Evolutionary conservation across 1,284 basidiomycete species (phyloP).

Genomic region (Trametes hirsuta): DNA sequence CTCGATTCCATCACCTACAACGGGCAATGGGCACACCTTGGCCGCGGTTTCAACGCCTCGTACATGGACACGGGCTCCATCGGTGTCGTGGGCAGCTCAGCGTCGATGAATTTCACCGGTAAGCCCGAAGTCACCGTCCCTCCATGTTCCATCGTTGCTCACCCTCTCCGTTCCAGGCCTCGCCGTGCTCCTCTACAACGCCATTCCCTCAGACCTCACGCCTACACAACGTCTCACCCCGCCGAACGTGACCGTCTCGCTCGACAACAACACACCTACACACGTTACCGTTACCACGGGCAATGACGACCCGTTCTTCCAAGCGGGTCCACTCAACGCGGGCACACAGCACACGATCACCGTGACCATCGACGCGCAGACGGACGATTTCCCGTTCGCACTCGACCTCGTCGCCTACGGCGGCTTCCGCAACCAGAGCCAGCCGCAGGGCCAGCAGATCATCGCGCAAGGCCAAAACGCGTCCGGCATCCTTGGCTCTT

Average conservation of each 20-base stretch:
- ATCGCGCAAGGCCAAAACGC: not conserved
- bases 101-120: conserved; percentile 3
- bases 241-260: not conserved
- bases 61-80: conserved; percentile 2
- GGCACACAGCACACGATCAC: not conserved
- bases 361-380: not conserved
- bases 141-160: not conserved
- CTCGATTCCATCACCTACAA: not conserved
- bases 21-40: not conserved
- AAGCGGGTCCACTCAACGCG: not conserved
- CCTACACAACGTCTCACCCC: not conserved
- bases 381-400: conserved; percentile 7
- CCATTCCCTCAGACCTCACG: not conserved
- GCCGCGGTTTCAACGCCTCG: not conserved
- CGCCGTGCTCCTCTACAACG: not conserved
- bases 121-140: not conserved
- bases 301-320: not conserved
- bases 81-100: not conserved
- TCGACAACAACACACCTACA: not conserved
- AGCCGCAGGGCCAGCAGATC: not conserved
- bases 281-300: not conserved
- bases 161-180: not conserved
- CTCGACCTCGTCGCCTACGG: conserved; percentile 6
- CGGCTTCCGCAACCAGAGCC: not conserved
- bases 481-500: not conserved